Evolutionary conservation across 2,329 filamentous ascomycete species (phyloP), one percentile per base, ranked within the genome.

Genomic region (Fusarium multiceps): DNA sequence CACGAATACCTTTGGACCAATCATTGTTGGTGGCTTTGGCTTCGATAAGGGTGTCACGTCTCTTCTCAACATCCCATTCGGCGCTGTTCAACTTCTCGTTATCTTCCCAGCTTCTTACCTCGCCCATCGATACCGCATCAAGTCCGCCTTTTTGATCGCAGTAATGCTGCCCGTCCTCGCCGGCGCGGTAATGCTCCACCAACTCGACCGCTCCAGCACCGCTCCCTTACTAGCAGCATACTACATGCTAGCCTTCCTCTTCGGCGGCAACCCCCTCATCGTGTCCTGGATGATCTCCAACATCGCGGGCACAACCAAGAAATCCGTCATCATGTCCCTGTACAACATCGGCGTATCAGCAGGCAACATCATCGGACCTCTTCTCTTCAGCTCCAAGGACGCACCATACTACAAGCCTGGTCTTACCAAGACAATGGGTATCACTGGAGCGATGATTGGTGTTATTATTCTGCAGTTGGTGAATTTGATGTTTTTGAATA

Each of bases 281-380:
- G 87, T 92, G 0, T 85, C 87, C 0, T 93, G 90, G 90, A 89
- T 92, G 60, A 84, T 92, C 8, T 88, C 86, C 10, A 92, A 92
- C 76, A 91, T 89, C 0, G 90, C 84, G 0, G 90, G 90, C 9
- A 87, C 85, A 18, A 91, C 89, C 4, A 92, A 92, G 78, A 90
- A 90, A 74, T 88, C 88, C 0, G 82, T 87, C 50, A 84, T 89
- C 41, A 89, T 91, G 84, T 87, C 86, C 0, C 78, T 90, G 1
- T 92, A 87, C 81, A 89, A 90, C 70, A 88, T 87, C 2, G 89
- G 87, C 0, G 84, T 85, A 4, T 86, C 88, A 0, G 83, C 86
- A 0, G 90, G 90, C 5, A 91, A 92, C 75, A 90, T 92, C 59
- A 83, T 92, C 72, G 90, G 89, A 0, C 90, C 89, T 0, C 77